Base-by-base conservation (phyloP, 352 stramenopile species). In the Peronospora belbahrii region DNA sequence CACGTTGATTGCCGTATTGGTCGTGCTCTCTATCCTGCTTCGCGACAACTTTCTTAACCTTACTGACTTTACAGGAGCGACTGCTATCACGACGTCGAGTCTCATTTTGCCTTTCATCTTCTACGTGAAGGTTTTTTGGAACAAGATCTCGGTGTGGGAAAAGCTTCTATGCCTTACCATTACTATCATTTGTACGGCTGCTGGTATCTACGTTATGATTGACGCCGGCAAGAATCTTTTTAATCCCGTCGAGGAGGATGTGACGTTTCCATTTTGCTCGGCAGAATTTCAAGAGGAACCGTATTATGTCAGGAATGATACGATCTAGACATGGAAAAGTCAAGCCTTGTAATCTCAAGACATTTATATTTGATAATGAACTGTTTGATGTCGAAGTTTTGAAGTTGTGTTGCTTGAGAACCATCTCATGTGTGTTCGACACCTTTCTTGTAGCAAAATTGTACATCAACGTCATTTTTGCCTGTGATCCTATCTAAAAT, bases 251-350 rank as follows among this genome's bases (percentile, higher is more conserved):
- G 40, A 51, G 5, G 31, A 58, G 7, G 42, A 52, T 1, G 31
- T 52, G 14, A 56, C 48, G 13, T 88, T 85, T 53, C 66, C 63
- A 11, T 88, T 78, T 54, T 88, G 76, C 49, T 45, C 70, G 11
- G 52, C 52, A 2, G 62, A 65, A 19, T 77, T 59, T 52, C 56
- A 83, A 39, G 42, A 68, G 7, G 39, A 89, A 22, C 66, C 77
- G 37, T 86, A 87, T 32, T 83, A 76, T 45, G 65, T 74, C 22
- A 17, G 55, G 36, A 52, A 60, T 28, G 42, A 17, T 11, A 56
- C 38, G 6, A 35, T 5, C 11, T 33, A 22, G 15, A 22, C 1
- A 28, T 9, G 9, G 23, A 8, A 27, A 8, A 6, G 2, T 27
- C 23, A 8, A 27, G 23, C 23, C 23, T 27, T 27, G 23, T 27